Evolutionary conservation across 805 yeast species (phyloP), one percentile per base, ranked within the genome.

Genomic region (Sugiyamaella lignohabitans): DNA sequence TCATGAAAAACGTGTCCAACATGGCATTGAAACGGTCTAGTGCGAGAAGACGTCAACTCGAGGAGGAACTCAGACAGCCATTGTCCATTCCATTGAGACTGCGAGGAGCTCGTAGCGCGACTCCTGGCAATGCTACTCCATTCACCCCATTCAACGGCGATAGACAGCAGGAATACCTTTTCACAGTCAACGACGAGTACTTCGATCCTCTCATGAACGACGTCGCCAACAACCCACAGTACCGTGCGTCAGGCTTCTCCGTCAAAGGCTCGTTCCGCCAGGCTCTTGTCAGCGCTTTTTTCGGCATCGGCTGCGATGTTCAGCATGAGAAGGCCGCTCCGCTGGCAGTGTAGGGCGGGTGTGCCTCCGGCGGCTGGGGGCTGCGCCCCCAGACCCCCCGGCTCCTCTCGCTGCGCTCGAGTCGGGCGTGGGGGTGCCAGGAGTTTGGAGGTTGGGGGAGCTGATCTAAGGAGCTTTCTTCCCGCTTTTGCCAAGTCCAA

Each of bases 111-210:
- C 5, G 20, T 5, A 18, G 21, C 6, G 10, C 6, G 20, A 35
- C 38, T 35, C 17, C 17, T 35, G 38, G 38, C 11, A 34, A 32
- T 19, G 54, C 61, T 14, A 68, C 74, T 4, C 98, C 98, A 16
- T 91, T 89, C 63, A 88, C 98, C 8, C 98, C 98, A 5, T 91
- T 91, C 67, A 80, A 82, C 59, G 97, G 97, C 39, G 98, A 91
- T 66, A 73, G 93, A 51, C 81, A 83, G 49, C 51, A 68, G 5
- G 65, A 70, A 20, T 71, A 72, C 45, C 71, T 75, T 23, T 88
- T 79, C 65, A 67, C 64, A 8, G 65, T 80, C 17, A 58, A 60
- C 29, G 69, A 66, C 14, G 60, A 63, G 18, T 84, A 83, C 60
- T 72, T 71, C 48, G 93, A 85, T 61, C 87, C 91, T 18, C 35